Conservation (phyloP, 2,329 filamentous ascomycete species). For the Calonectria fujianensis region DNA sequence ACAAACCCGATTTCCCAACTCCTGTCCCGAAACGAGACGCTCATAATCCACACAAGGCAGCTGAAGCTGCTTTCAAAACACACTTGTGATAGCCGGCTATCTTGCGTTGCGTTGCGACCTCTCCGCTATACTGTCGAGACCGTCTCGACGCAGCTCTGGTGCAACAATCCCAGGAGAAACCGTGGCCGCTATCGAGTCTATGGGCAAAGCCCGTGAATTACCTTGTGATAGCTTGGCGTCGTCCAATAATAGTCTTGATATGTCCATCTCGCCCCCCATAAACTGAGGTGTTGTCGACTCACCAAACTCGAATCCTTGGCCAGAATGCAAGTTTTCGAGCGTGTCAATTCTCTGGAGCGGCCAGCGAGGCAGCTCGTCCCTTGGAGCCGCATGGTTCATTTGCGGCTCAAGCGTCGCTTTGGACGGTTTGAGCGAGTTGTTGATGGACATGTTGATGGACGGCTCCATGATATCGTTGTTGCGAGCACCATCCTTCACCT, state of each 20-base stretch:
- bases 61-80: constrained; percentile 34
- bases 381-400: constrained; percentile 64
- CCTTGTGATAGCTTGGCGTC: constrained; percentile 62
- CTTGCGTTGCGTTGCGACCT: constrained; percentile 44
- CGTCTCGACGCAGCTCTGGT: constrained; percentile 42
- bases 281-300: constrained; percentile 64
- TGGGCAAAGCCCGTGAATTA: constrained; percentile 50
- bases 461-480: constrained; percentile 70
- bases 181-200: constrained; percentile 52
- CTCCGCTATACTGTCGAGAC: constrained; percentile 33
- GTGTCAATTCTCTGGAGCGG: constrained; percentile 60
- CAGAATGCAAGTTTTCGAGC: constrained; percentile 50
- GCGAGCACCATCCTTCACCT: constrained; percentile 64
- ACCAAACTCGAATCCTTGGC: constrained; percentile 65
- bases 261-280: constrained; percentile 76
- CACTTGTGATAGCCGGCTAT: constrained; percentile 37
- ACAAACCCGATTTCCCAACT: constrained; percentile 50
- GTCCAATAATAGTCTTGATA: constrained; percentile 76
- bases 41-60: constrained; percentile 45
- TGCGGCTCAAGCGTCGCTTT: constrained; percentile 63
- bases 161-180: constrained; percentile 48
- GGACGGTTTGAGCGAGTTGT: constrained; percentile 65
- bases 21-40: constrained; percentile 43
- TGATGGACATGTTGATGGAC: constrained; percentile 69
- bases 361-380: constrained; percentile 70